Evolutionary conservation across 2,329 filamentous ascomycete species (phyloP).

Genomic region (Parastagonospora nodorum): DNA sequence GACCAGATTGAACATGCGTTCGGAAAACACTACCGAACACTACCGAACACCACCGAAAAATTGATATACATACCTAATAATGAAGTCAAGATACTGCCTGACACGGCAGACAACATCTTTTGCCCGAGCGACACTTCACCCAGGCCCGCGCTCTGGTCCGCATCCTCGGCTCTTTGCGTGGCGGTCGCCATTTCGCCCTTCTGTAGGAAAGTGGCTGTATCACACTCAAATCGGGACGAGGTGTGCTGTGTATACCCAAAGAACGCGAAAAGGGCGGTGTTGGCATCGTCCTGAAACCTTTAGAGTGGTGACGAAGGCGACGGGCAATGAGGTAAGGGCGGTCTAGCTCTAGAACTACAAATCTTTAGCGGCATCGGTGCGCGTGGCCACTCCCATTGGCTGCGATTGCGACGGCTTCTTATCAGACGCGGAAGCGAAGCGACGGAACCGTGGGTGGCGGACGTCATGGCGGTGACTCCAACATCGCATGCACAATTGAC

Average conservation of each 20-base stretch:
- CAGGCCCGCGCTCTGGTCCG: constrained; percentile 48
- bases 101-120: constrained; percentile 93
- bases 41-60: too few species aligned
- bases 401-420: constrained; percentile 14
- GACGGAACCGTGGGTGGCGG: constrained; percentile 5
- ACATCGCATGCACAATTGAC: constrained; percentile 5
- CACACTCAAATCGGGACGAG: constrained; percentile 38
- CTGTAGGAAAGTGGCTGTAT: constrained; percentile 18
- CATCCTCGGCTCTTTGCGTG: constrained; percentile 47
- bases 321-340: constrained; percentile 18
- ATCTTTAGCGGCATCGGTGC: constrained; percentile 17
- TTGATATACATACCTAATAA: constrained; percentile 70
- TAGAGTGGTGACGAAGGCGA: constrained; percentile 28
- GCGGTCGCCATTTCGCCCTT: constrained; percentile 33
- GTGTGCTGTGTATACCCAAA: constrained; percentile 26
- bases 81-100: constrained; percentile 87
- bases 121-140: constrained; percentile 79
- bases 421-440: constrained; percentile 26
- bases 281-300: constrained; percentile 33
- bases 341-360: constrained; percentile 15
- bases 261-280: constrained; percentile 27
- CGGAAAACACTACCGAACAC: too few species aligned
- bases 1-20: too few species aligned
- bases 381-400: constrained; percentile 1
- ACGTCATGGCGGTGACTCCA: constrained; percentile 12